These are phyloP conservation scores for Herpetospermum pedunculosum DNA, from an alignment of 306 rosid species.

Conservation along the genomic window DNA sequence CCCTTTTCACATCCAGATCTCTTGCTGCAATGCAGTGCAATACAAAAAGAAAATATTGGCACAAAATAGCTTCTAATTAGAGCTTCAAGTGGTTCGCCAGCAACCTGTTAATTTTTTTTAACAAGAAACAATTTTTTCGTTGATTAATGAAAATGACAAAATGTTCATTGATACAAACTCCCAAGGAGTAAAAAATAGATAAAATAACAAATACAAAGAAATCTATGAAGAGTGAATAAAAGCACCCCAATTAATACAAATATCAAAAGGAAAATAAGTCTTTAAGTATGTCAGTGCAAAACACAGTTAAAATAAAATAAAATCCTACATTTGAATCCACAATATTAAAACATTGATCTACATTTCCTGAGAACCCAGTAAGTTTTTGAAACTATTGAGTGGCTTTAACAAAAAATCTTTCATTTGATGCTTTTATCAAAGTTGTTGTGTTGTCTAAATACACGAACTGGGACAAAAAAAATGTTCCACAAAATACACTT, in stretches of 20 bases:
- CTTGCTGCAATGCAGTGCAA: slow-evolving; percentile 71
- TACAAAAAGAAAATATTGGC: slow-evolving; percentile 57
- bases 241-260: background rate
- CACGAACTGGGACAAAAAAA: background rate
- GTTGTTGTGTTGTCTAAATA: background rate
- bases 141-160: background rate
- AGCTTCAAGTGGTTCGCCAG: slow-evolving; percentile 48
- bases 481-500: slow-evolving; percentile 13
- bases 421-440: background rate
- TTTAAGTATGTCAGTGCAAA: background rate
- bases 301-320: background rate
- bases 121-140: background rate
- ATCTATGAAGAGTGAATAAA: background rate
- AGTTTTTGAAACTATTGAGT: background rate
- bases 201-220: background rate
- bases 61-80: slow-evolving; percentile 61
- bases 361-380: background rate
- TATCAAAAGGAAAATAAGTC: background rate
- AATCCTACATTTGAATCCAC: background rate
- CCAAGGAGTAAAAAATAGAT: background rate
- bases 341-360: background rate
- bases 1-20: slow-evolving; percentile 57
- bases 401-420: background rate
- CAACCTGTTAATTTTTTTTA: slow-evolving; percentile 38
- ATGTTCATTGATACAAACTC: background rate